Evolutionary conservation across 2,329 filamentous ascomycete genomes (phyloP).

Genomic region (Apiospora hydei): DNA sequence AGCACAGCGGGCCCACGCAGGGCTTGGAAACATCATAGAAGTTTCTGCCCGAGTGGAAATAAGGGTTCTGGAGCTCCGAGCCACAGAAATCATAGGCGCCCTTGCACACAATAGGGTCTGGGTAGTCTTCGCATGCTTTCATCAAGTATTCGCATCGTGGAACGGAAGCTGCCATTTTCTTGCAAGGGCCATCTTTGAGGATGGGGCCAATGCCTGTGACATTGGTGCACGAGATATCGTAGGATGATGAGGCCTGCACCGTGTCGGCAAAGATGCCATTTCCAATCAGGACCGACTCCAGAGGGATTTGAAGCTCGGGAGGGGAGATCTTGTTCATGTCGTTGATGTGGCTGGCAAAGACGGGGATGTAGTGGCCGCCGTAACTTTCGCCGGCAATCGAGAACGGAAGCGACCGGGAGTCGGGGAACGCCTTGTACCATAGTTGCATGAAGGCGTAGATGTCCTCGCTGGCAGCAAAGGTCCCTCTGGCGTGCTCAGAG

Average conservation of each 20-base stretch:
- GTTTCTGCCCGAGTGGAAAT: conserved; percentile 51
- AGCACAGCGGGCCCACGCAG: conserved; percentile 49
- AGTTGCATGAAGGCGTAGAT: conserved; percentile 58
- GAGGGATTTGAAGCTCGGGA: conserved; percentile 46
- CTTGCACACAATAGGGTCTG: conserved; percentile 49
- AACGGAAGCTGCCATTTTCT: conserved; percentile 50
- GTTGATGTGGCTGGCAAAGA: conserved; percentile 51
- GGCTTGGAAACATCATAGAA: conserved; percentile 51
- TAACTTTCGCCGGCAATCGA: conserved; percentile 58
- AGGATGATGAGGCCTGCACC: conserved; percentile 29
- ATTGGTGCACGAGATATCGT: conserved; percentile 41
- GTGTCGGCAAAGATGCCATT: conserved; percentile 50
- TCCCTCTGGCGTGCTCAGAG: conserved; percentile 42
- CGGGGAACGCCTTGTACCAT: conserved; percentile 54
- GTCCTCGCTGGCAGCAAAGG: conserved; percentile 53
- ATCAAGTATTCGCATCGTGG: conserved; percentile 52
- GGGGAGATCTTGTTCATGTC: conserved; percentile 51
- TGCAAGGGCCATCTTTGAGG: conserved; percentile 38
- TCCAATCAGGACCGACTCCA: conserved; percentile 54
- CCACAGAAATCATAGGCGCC: conserved; percentile 47
- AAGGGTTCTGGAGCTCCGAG: conserved; percentile 47
- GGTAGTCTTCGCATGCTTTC: conserved; percentile 47
- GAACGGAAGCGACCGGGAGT: conserved; percentile 46
- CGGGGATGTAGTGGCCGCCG: conserved; percentile 57
- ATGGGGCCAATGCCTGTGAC: conserved; percentile 41